Conservation (phyloP, 2,329 filamentous ascomycete species). For the Aspergillus fumigatus region DNA sequence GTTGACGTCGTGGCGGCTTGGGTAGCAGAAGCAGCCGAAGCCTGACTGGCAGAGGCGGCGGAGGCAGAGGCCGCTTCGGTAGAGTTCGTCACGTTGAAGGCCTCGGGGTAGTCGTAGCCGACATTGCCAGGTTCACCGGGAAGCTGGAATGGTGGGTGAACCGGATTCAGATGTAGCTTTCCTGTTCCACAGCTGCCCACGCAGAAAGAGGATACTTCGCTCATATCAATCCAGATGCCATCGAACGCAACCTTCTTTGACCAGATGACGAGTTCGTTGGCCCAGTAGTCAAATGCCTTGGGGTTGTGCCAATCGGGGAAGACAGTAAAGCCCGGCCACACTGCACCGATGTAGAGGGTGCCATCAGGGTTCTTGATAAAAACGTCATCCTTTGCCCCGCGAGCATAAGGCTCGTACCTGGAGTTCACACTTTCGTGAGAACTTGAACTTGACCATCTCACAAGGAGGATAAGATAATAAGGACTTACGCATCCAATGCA, state of each 20-base stretch:
- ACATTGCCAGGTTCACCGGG: constrained; percentile 61
- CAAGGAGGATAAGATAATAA: constrained; percentile 27
- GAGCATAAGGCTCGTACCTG: constrained; percentile 49
- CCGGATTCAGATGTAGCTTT: constrained; percentile 63
- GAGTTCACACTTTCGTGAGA: background rate
- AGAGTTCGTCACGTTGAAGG: constrained; percentile 63
- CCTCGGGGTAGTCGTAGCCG: constrained; percentile 62
- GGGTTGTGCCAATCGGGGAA: constrained; percentile 59
- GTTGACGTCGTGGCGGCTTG: constrained; percentile 26
- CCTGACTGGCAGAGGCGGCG: constrained; percentile 51
- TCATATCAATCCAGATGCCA: constrained; percentile 59
- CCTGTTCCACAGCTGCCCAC: constrained; percentile 66
- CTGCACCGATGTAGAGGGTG: constrained; percentile 50
- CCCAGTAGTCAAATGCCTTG: constrained; percentile 58
- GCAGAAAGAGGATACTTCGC: constrained; percentile 61
- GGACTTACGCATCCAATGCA: constrained; percentile 57
- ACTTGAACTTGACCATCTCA: background rate
- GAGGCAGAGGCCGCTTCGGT: constrained; percentile 62
- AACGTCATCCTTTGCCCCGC: constrained; percentile 46
- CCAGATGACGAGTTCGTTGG: constrained; percentile 49
- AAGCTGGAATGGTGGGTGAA: constrained; percentile 61
- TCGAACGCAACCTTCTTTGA: constrained; percentile 52
- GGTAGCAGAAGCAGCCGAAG: constrained; percentile 34
- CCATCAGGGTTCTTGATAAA: constrained; percentile 54
- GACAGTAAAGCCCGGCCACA: constrained; percentile 58